Conservation (phyloP, 2,329 filamentous ascomycete genomes). For the Penicillium sp. region DNA sequence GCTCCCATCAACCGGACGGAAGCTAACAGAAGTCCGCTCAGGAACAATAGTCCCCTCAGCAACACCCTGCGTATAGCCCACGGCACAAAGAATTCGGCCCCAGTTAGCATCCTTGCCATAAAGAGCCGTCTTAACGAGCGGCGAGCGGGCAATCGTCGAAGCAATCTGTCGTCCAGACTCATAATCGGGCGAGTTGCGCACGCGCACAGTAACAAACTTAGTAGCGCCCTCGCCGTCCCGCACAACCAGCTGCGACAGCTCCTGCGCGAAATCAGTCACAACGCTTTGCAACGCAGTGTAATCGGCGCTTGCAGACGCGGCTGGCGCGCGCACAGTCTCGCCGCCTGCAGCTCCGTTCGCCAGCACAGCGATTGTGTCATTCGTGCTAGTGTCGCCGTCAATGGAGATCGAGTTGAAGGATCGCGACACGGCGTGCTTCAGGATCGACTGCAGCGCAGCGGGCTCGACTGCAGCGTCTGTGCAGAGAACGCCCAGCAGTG, state of each 20-base stretch:
- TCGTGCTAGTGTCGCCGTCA: slow-evolving; percentile 95
- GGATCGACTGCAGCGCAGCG: slow-evolving; percentile 63
- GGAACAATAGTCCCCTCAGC: slow-evolving; percentile 50
- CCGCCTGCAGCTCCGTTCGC: slow-evolving; percentile 91
- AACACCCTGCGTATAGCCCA: slow-evolving; percentile 68
- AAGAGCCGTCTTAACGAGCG: slow-evolving; percentile 93
- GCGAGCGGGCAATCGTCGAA: slow-evolving; percentile 82
- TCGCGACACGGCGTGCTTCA: slow-evolving; percentile 71
- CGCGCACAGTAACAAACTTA: slow-evolving; percentile 92
- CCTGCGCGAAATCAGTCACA: slow-evolving; percentile 73
- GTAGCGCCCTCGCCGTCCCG: slow-evolving; percentile 96
- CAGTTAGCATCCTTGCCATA: slow-evolving; percentile 98
- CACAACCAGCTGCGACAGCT: slow-evolving; percentile 88
- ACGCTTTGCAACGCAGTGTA: slow-evolving; percentile 69
- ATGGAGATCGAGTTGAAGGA: slow-evolving; percentile 98
- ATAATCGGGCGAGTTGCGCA: slow-evolving; percentile 69
- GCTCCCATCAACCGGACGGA: slow-evolving; percentile 58
- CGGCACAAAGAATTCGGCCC: slow-evolving; percentile 93
- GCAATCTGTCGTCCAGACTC: slow-evolving; percentile 75
- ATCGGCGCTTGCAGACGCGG: slow-evolving; percentile 48
- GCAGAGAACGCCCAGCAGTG: slow-evolving; percentile 83
- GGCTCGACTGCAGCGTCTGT: slow-evolving; percentile 82
- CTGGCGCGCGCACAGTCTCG: slow-evolving; percentile 53
- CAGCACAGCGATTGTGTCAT: slow-evolving; percentile 92
- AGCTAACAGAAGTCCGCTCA: slow-evolving; percentile 58